Evolutionary conservation across 345 rosid species (phyloP).

Genomic region (Excoecaria cochinchinensis): DNA sequence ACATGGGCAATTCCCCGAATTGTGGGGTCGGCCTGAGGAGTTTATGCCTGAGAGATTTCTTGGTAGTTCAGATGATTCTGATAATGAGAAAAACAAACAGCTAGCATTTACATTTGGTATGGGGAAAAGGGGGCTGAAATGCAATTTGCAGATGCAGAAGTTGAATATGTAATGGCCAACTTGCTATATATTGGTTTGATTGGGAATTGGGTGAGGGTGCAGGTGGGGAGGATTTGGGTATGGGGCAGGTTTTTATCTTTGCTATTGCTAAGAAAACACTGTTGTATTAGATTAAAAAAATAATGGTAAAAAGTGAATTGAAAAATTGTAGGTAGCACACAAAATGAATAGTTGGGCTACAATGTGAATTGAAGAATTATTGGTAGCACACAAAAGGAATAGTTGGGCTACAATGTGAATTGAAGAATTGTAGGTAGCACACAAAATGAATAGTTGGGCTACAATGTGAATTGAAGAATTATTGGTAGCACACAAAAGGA

Average conservation of each 20-base stretch:
- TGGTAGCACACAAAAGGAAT: no score
- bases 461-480: no score
- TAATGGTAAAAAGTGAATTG: no score
- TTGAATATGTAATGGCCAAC: conserved; percentile 9
- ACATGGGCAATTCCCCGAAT: conserved; percentile 7
- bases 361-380: no score
- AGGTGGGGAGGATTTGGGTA: conserved; percentile 5
- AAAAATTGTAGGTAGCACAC: no score
- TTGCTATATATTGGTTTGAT: conserved; percentile 17
- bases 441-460: no score
- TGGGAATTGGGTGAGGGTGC: conserved; percentile 5
- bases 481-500: no score
- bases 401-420: no score
- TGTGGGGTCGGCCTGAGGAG: conserved; percentile 11
- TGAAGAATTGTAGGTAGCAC: no score
- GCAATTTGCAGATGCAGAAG: conserved; percentile 12
- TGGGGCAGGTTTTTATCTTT: not conserved
- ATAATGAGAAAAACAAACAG: not conserved
- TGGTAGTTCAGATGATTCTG: not conserved
- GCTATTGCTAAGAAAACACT: not conserved
- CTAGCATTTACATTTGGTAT: not conserved
- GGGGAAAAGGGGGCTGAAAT: conserved; percentile 14
- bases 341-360: no score
- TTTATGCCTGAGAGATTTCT: conserved; percentile 16
- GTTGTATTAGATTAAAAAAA: no score